These are phyloP conservation scores for Castanopsis chinensis DNA, from an alignment of 306 rosid species.

Conservation along the genomic window DNA sequence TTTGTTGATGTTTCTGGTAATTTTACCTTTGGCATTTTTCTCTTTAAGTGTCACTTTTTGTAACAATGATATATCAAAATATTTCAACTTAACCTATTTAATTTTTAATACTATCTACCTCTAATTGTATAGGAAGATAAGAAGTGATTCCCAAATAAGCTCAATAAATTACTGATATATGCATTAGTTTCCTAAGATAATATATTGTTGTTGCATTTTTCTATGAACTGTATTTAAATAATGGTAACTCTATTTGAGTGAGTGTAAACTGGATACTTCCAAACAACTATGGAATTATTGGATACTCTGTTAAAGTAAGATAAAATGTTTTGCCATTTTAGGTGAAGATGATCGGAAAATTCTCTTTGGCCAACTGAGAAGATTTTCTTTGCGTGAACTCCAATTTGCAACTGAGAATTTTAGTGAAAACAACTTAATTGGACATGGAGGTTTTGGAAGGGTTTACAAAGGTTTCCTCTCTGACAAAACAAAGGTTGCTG, in stretches of 20 bases:
- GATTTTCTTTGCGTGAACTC: constrained; percentile 86
- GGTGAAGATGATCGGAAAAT: constrained; percentile 82
- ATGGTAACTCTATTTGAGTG: neutral
- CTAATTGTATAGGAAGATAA: neutral
- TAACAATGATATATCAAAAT: neutral
- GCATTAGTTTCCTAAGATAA: neutral
- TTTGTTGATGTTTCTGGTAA: constrained; percentile 86
- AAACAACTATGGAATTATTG: neutral
- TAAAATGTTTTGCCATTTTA: constrained; percentile 18
- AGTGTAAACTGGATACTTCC: neutral
- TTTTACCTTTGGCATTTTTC: constrained; percentile 15
- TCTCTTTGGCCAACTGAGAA: constrained; percentile 64
- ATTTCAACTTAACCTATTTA: neutral
- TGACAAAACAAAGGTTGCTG: constrained; percentile 68
- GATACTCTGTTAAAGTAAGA: constrained; percentile 14
- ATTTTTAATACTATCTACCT: neutral
- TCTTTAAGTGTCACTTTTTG: neutral
- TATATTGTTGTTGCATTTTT: neutral
- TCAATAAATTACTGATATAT: neutral
- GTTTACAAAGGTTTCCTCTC: constrained; percentile 85
- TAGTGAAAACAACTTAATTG: constrained; percentile 74
- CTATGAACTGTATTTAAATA: neutral
- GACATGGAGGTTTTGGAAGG: constrained; percentile 97
- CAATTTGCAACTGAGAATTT: constrained; percentile 82
- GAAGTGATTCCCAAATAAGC: neutral